Percentiles rank a stretch among this genome's conserved stretches.
Evolutionary conservation across 1,284 basidiomycete genomes (phyloP).

Genomic region (Cerrena zonata): DNA sequence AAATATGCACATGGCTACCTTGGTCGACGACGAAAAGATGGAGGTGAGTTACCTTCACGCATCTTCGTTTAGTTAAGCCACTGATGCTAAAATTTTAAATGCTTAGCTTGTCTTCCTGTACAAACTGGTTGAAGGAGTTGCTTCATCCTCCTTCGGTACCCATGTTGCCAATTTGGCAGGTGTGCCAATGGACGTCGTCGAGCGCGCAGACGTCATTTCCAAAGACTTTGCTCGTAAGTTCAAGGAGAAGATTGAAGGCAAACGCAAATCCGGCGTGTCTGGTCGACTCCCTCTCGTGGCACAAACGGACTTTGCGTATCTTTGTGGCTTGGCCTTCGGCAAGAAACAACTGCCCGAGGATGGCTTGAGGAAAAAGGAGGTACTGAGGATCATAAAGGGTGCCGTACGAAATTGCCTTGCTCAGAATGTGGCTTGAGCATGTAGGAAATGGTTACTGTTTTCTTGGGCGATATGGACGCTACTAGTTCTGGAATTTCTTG

Average conservation of each 20-base stretch:
- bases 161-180: conserved; percentile 86
- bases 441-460: not conserved
- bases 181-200: conserved; percentile 75
- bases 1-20: conserved; percentile 90
- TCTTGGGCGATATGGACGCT: not conserved
- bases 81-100: not conserved
- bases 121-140: conserved; percentile 84
- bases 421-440: not conserved
- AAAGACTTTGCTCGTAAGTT: conserved; percentile 84
- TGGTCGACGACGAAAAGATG: conserved; percentile 83
- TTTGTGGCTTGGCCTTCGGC: conserved; percentile 55
- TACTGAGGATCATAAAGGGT: conserved; percentile 50
- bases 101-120: conserved; percentile 76
- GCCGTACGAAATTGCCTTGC: conserved; percentile 30
- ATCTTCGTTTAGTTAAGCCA: not conserved
- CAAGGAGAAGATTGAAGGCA: conserved; percentile 66
- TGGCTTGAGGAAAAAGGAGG: conserved; percentile 43
- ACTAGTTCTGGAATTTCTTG: not conserved
- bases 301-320: conserved; percentile 83
- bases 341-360: conserved; percentile 47
- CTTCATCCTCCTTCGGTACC: conserved; percentile 88
- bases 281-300: conserved; percentile 66
- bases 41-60: conserved; percentile 68
- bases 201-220: conserved; percentile 82
- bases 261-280: conserved; percentile 43